Conservation (phyloP, 2,329 filamentous ascomycete genomes). For the Penicillium italicum region DNA sequence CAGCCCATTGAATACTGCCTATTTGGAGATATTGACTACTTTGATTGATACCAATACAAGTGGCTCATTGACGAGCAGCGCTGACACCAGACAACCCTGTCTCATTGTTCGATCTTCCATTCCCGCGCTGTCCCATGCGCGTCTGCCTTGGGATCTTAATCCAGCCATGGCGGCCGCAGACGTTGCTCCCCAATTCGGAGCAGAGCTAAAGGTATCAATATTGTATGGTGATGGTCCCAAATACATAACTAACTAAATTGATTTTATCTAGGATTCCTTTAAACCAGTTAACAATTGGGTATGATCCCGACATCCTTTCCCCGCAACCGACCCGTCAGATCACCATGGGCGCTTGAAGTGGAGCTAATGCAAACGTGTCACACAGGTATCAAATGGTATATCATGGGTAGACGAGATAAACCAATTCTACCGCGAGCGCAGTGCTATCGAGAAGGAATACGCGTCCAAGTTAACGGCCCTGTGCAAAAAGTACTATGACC, state of each 20-base stretch:
- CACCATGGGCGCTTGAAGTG: conserved; percentile 6
- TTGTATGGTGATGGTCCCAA: background rate
- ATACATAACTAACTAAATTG: conserved; percentile 20
- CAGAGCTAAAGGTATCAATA: conserved; percentile 75
- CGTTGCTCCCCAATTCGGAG: conserved; percentile 79
- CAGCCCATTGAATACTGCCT: background rate
- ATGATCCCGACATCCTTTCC: conserved; percentile 30
- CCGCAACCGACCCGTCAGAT: conserved; percentile 11
- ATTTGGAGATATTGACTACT: background rate
- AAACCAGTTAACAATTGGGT: conserved; percentile 91
- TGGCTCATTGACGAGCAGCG: background rate
- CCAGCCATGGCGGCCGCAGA: conserved; percentile 72
- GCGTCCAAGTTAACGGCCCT: conserved; percentile 79
- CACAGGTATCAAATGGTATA: conserved; percentile 74
- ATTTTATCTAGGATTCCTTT: conserved; percentile 74
- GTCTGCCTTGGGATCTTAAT: conserved; percentile 18
- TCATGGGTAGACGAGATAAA: conserved; percentile 95
- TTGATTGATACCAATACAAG: background rate
- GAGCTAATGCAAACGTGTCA: conserved; percentile 20
- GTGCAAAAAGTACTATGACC: conserved; percentile 95
- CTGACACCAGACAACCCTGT: background rate
- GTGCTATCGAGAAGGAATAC: conserved; percentile 95
- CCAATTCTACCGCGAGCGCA: conserved; percentile 93
- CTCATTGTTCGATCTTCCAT: conserved; percentile 1
- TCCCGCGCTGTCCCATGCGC: conserved; percentile 25